Percentiles rank a stretch among this genome's conserved stretches.
These are phyloP conservation scores for Bodo saltans DNA, from an alignment of 78 protist species.

Conservation along the genomic window DNA sequence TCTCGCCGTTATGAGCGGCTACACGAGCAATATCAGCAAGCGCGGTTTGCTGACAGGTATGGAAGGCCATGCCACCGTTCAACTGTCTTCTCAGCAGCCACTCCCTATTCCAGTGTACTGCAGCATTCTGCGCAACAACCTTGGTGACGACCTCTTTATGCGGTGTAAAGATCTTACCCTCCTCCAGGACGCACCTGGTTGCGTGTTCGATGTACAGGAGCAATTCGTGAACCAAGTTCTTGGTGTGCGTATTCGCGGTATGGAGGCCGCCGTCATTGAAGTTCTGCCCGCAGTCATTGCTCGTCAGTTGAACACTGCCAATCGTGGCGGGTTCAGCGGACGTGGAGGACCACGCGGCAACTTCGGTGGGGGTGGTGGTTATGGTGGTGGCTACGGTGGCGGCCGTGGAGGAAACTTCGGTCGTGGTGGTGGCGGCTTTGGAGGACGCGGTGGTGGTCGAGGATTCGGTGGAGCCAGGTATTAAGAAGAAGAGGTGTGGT, in stretches of 20 bases:
- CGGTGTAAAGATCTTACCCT: background rate
- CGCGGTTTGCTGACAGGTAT: background rate
- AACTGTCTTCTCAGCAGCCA: background rate
- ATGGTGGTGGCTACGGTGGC: background rate
- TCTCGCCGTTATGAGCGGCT: constrained; percentile 5
- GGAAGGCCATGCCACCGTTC: background rate
- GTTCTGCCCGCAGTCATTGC: background rate
- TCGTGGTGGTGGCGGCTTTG: constrained; percentile 20
- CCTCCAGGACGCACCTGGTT: constrained; percentile 25
- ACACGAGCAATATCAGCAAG: background rate
- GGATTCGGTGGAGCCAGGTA: too few species aligned
- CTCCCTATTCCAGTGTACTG: background rate
- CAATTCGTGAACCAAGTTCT: background rate
- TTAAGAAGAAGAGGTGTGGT: too few species aligned
- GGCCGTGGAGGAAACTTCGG: constrained; percentile 21
- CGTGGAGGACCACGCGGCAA: background rate
- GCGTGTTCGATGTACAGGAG: constrained; percentile 26
- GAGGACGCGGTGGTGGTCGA: constrained; percentile 2
- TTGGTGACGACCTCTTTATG: background rate
- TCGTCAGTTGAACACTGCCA: background rate
- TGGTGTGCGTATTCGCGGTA: background rate
- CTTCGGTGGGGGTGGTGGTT: background rate
- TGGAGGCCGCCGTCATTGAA: background rate
- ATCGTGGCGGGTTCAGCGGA: constrained; percentile 22
- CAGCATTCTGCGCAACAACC: background rate